A percentile compares a stretch with the other conserved stretches of the same genome.
Conservation (phyloP, 345 rosid genomes). For the Populus ilicifolia region DNA sequence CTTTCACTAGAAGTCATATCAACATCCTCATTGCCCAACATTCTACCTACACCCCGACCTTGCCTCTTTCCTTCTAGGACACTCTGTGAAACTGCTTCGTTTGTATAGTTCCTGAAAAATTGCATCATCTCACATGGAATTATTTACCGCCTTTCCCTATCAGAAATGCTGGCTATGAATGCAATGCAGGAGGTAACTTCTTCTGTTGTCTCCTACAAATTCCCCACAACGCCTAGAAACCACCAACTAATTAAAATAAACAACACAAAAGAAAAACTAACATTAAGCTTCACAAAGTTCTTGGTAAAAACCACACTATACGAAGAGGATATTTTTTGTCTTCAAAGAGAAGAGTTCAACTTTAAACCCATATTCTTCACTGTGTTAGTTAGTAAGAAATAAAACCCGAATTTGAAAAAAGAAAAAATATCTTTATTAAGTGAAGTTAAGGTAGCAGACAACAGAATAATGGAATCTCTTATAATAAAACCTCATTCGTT, state of each 20-base stretch:
- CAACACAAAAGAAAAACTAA: background rate
- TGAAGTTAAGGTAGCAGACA: background rate
- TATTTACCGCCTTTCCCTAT: slow-evolving; percentile 2
- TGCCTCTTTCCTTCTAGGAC: slow-evolving; percentile 60
- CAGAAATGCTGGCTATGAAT: background rate
- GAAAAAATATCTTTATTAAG: background rate
- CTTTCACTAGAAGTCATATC: slow-evolving; percentile 49
- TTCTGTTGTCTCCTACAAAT: slow-evolving; percentile 10
- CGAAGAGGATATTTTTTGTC: background rate
- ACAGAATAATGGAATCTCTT: background rate
- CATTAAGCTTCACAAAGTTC: background rate
- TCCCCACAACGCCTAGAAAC: slow-evolving; percentile 21
- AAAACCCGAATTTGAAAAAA: background rate
- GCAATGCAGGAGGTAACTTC: slow-evolving; percentile 10
- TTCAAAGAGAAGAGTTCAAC: background rate
- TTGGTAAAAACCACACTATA: background rate
- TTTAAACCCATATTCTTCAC: background rate
- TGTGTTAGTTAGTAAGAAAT: background rate
- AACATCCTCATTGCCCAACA: slow-evolving; percentile 43
- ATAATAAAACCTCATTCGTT: background rate
- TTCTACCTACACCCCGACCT: slow-evolving; percentile 39
- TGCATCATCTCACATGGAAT: slow-evolving; percentile 77
- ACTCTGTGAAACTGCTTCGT: slow-evolving; percentile 52
- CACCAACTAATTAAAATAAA: background rate
- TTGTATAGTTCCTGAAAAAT: slow-evolving; percentile 65